These are phyloP conservation scores for Dryas integrifolia DNA, from an alignment of 331 rosid genomes.

Conservation along the genomic window DNA sequence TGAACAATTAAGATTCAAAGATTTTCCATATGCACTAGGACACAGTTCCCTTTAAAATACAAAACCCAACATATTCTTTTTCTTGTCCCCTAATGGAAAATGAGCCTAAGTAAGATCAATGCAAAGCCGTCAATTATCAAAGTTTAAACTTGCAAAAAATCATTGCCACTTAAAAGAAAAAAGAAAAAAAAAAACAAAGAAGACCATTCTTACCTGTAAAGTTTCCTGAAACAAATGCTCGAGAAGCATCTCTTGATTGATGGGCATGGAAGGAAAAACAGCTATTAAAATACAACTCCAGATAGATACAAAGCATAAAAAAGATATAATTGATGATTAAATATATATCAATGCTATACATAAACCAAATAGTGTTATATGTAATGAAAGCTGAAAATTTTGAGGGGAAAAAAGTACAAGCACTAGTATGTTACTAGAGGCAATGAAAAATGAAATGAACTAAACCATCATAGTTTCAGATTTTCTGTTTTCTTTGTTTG, in stretches of 20 bases:
- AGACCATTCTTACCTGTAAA: slow-evolving; percentile 63
- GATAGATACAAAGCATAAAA: background rate
- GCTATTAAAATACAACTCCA: slow-evolving; percentile 19
- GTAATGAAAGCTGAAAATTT: background rate
- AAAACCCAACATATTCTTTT: background rate
- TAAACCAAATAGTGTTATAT: background rate
- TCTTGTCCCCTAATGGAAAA: background rate
- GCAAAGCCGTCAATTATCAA: background rate
- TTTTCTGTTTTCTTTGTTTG: background rate
- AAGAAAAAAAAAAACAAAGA: background rate
- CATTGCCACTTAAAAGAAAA: background rate
- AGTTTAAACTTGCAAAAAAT: background rate
- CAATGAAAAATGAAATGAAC: background rate
- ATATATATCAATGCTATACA: background rate
- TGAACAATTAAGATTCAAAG: background rate
- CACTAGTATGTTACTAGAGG: background rate
- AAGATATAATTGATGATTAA: background rate
- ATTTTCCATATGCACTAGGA: background rate
- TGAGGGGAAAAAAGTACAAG: background rate
- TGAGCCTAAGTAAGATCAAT: background rate
- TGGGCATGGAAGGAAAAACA: slow-evolving; percentile 10
- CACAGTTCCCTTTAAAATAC: background rate
- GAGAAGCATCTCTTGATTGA: slow-evolving; percentile 81
- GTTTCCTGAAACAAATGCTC: slow-evolving; percentile 95
- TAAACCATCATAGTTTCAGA: background rate